Percentiles rank a stretch among this genome's conserved stretches.
phyloP scores from a whole-genome alignment of 2,329 filamentous ascomycete genomes.

The Ustulina deusta region DNA sequence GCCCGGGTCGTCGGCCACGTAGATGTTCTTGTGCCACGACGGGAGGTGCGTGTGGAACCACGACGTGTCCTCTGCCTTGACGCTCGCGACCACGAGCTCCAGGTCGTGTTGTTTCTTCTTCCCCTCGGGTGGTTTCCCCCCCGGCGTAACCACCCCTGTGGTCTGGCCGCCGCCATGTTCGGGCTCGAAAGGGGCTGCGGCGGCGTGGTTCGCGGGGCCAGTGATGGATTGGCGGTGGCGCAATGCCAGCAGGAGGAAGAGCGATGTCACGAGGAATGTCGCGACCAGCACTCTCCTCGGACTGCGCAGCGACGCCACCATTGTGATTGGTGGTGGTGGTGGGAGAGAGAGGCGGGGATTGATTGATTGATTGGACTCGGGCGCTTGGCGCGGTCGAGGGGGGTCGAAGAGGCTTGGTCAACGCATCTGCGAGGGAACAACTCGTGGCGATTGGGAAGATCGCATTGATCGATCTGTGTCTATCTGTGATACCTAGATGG shows the following conservation, averaged over 20 bases:
- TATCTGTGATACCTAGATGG: background rate
- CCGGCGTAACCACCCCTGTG: background rate
- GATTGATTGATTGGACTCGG: conserved; percentile 11
- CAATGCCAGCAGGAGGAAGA: conserved; percentile 28
- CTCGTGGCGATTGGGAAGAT: background rate
- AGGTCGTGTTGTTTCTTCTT: conserved; percentile 38
- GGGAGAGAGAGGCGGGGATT: background rate
- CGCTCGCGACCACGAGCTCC: conserved; percentile 52
- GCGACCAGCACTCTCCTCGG: conserved; percentile 30
- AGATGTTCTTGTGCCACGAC: conserved; percentile 65
- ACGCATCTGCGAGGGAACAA: conserved; percentile 26
- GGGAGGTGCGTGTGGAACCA: conserved; percentile 59
- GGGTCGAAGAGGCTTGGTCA: conserved; percentile 20
- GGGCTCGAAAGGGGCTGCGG: background rate
- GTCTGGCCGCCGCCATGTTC: background rate
- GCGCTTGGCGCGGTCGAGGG: conserved; percentile 29
- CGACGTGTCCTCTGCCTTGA: conserved; percentile 50
- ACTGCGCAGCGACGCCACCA: conserved; percentile 29
- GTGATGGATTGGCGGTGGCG: conserved; percentile 13
- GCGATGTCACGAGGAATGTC: conserved; percentile 24
- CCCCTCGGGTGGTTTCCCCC: background rate
- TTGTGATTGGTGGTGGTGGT: conserved; percentile 9
- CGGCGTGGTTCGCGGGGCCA: background rate
- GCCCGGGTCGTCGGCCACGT: conserved; percentile 63
- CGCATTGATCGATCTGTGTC: background rate